Evolutionary conservation across 129 eudicot species (phyloP).

Genomic region (Cynara cardunculus): DNA sequence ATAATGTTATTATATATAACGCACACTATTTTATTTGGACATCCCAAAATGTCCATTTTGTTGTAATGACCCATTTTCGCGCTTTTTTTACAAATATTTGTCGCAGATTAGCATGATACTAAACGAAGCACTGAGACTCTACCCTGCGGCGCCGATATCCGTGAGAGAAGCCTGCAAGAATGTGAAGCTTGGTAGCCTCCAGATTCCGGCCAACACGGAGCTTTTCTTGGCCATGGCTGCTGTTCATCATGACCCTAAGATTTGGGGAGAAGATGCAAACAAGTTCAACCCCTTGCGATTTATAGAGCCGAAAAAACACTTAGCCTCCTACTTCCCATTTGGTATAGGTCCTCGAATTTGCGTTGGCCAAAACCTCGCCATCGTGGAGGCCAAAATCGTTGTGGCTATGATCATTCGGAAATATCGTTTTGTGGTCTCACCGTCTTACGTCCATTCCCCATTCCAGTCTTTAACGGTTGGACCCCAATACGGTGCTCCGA

Average conservation of each 20-base stretch:
- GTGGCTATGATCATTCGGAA: constrained; percentile 33
- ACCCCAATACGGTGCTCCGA: constrained; percentile 50
- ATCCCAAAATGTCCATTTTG: neutral
- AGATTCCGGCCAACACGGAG: constrained; percentile 42
- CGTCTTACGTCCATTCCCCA: constrained; percentile 53
- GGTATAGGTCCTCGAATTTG: constrained; percentile 48
- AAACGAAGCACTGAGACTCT: constrained; percentile 61
- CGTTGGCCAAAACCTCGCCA: constrained; percentile 51
- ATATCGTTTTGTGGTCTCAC: constrained; percentile 36
- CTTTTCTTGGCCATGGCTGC: constrained; percentile 37
- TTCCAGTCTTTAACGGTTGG: constrained; percentile 27
- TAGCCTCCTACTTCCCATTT: constrained; percentile 52
- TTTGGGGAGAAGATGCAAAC: constrained; percentile 56
- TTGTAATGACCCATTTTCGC: neutral
- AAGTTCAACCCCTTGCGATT: constrained; percentile 54
- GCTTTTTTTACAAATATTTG: neutral
- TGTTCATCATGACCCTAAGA: constrained; percentile 42
- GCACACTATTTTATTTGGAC: neutral
- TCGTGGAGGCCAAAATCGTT: constrained; percentile 44
- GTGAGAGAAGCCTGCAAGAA: constrained; percentile 38
- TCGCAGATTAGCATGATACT: constrained; percentile 55
- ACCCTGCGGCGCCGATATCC: constrained; percentile 53
- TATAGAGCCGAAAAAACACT: constrained; percentile 30
- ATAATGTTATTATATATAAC: too few species aligned
- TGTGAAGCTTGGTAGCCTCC: constrained; percentile 36